Evolutionary conservation across 441 rosid species (phyloP).

Genomic region (Theobroma grandiflorum): DNA sequence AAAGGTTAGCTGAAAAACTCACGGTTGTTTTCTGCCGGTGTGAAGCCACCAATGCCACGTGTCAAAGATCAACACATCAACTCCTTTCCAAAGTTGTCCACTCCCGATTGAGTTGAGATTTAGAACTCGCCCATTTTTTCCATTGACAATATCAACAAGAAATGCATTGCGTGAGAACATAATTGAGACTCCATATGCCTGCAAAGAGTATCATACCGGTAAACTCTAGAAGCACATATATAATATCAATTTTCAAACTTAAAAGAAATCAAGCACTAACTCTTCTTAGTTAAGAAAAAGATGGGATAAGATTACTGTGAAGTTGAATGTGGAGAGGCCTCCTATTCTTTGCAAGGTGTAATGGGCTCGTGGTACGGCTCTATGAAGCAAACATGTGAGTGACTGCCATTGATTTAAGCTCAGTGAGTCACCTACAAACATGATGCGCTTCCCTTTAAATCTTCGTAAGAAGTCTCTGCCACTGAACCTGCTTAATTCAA

Average conservation of each 20-base stretch:
- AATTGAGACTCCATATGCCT: slow-evolving; percentile 33
- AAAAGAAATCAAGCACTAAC: background rate
- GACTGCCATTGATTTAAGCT: slow-evolving; percentile 71
- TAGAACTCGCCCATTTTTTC: slow-evolving; percentile 50
- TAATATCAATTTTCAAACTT: slow-evolving; percentile 3
- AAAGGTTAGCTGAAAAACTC: background rate
- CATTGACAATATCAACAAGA: slow-evolving; percentile 27
- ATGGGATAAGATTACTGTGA: slow-evolving; percentile 40
- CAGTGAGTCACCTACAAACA: slow-evolving; percentile 69
- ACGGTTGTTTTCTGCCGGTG: slow-evolving; percentile 71
- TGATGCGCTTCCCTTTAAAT: slow-evolving; percentile 48
- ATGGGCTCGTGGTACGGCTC: slow-evolving; percentile 33
- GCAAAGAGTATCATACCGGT: background rate
- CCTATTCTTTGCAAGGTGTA: slow-evolving; percentile 34
- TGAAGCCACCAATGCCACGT: slow-evolving; percentile 98
- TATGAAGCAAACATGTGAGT: slow-evolving; percentile 61
- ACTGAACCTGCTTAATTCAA: slow-evolving; percentile 40
- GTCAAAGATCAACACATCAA: slow-evolving; percentile 65
- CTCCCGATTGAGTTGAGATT: slow-evolving; percentile 55
- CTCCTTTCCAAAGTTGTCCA: slow-evolving; percentile 55
- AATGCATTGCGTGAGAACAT: slow-evolving; percentile 34
- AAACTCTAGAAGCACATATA: background rate
- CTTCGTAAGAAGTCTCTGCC: slow-evolving; percentile 43
- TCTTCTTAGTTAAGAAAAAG: background rate
- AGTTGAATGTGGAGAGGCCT: slow-evolving; percentile 54